These are phyloP conservation scores for Penicillium manginii DNA, from an alignment of 495 filamentous ascomycete genomes.

Conservation along the genomic window DNA sequence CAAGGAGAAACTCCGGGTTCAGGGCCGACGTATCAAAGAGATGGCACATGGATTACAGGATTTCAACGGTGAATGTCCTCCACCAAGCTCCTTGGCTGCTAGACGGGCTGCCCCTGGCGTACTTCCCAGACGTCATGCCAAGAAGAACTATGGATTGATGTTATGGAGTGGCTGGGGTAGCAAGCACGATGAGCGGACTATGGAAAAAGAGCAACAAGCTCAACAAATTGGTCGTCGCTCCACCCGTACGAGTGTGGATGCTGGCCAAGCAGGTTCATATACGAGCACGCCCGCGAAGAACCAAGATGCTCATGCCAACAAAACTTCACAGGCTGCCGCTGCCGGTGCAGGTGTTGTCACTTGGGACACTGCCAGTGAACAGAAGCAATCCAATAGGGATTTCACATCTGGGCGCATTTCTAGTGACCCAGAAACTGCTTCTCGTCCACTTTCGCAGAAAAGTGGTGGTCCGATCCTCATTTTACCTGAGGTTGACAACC, in stretches of 20 bases:
- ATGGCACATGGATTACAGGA: slow-evolving; percentile 68
- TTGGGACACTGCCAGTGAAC: slow-evolving; percentile 20
- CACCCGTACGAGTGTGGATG: slow-evolving; percentile 37
- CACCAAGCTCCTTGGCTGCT: slow-evolving; percentile 80
- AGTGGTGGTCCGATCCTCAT: slow-evolving; percentile 35
- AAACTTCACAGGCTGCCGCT: slow-evolving; percentile 7
- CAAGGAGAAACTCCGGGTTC: slow-evolving; percentile 66
- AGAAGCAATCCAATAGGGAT: slow-evolving; percentile 12
- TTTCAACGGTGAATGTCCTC: slow-evolving; percentile 76
- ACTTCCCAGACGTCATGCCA: slow-evolving; percentile 51
- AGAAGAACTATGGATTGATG: slow-evolving; percentile 72
- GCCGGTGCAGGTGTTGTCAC: slow-evolving; percentile 2
- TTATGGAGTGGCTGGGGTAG: slow-evolving; percentile 86
- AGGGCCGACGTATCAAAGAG: slow-evolving; percentile 70
- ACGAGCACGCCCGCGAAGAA: slow-evolving; percentile 29
- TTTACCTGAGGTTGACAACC: slow-evolving; percentile 36
- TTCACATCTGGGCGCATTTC: neutral
- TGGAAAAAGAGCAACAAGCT: slow-evolving; percentile 53
- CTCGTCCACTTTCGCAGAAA: slow-evolving; percentile 21
- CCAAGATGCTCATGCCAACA: neutral
- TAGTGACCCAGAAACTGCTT: slow-evolving; percentile 14
- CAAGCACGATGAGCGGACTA: slow-evolving; percentile 79
- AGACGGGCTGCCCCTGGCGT: slow-evolving; percentile 58
- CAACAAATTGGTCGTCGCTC: slow-evolving; percentile 27
- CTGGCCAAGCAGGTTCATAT: slow-evolving; percentile 38